Conservation (phyloP, 2,329 filamentous ascomycete genomes). For the Ceratocystis lukuohia region DNA sequence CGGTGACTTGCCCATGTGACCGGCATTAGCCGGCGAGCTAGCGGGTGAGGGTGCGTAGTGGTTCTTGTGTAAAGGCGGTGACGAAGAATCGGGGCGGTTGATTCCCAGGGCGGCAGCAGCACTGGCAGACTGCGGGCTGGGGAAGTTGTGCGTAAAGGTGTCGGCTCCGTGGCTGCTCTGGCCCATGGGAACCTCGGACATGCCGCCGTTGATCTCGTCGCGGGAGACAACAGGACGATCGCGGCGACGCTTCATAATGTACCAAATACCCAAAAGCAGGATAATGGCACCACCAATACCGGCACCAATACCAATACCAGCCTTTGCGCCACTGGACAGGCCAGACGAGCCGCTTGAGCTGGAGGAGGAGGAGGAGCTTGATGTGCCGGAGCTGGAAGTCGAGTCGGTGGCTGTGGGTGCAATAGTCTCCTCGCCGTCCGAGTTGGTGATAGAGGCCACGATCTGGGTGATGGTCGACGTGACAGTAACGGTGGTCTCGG, state of each 20-base stretch:
- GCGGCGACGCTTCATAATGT: slow-evolving; percentile 21
- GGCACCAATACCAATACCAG: slow-evolving; percentile 32
- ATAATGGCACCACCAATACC: slow-evolving; percentile 29
- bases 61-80: slow-evolving; percentile 21
- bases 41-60: slow-evolving; percentile 22
- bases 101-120: slow-evolving; percentile 18
- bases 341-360: slow-evolving; percentile 22
- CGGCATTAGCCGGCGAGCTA: slow-evolving; percentile 15
- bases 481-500: slow-evolving; percentile 29
- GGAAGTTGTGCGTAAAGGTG: slow-evolving; percentile 26
- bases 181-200: slow-evolving; percentile 32
- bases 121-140: slow-evolving; percentile 20
- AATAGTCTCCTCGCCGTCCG: slow-evolving; percentile 28
- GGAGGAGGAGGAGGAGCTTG: slow-evolving; percentile 21
- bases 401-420: slow-evolving; percentile 24
- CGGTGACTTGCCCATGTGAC: background rate
- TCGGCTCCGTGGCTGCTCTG: slow-evolving; percentile 21
- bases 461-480: slow-evolving; percentile 27
- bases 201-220: slow-evolving; percentile 30
- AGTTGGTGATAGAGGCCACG: slow-evolving; percentile 24
- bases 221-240: slow-evolving; percentile 24
- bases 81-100: slow-evolving; percentile 22
- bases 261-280: slow-evolving; percentile 19
- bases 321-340: slow-evolving; percentile 32
- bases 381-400: slow-evolving; percentile 23